A percentile compares a stretch with the other conserved stretches of the same genome.
Conservation (phyloP, 768 basidiomycete genomes). For the Mycena latifolia region DNA sequence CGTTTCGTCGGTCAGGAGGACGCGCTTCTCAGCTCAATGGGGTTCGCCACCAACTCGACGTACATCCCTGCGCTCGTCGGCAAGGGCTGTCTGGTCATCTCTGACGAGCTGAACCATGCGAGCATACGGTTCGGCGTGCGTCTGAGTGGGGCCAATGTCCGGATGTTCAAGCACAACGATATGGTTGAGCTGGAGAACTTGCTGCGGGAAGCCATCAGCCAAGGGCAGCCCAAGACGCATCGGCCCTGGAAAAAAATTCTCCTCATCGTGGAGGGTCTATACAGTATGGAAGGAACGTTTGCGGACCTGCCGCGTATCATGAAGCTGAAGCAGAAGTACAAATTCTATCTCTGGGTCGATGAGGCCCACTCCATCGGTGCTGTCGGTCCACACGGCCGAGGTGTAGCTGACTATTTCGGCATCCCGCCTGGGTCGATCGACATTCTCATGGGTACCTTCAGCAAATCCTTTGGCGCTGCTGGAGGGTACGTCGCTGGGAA, state of each 20-base stretch:
- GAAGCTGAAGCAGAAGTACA: slow-evolving; percentile 94
- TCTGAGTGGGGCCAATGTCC: slow-evolving; percentile 87
- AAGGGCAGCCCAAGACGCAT: slow-evolving; percentile 98
- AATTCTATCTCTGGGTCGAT: slow-evolving; percentile 98
- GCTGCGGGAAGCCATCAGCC: slow-evolving; percentile 91
- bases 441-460: slow-evolving; percentile 99
- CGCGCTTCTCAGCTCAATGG: slow-evolving; percentile 80
- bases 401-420: slow-evolving; percentile 94
- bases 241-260: slow-evolving; percentile 99
- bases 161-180: slow-evolving; percentile 98
- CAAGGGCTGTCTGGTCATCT: slow-evolving; percentile 95
- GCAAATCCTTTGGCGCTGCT: slow-evolving; percentile 93
- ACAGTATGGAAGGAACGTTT: slow-evolving; percentile 98
- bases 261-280: slow-evolving; percentile 93
- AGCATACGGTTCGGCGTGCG: slow-evolving; percentile 95
- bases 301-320: slow-evolving; percentile 86
- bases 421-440: slow-evolving; percentile 87
- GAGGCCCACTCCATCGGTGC: slow-evolving; percentile 99
- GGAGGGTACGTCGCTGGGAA: slow-evolving; percentile 95
- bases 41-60: slow-evolving; percentile 96
- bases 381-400: slow-evolving; percentile 93
- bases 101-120: slow-evolving; percentile 97
- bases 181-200: slow-evolving; percentile 85
- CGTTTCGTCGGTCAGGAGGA: slow-evolving; percentile 93
- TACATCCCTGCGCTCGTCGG: slow-evolving; percentile 91